These are phyloP conservation scores for Chlorella sp. DNA, from an alignment of 139 green algal species.

Conservation along the genomic window DNA sequence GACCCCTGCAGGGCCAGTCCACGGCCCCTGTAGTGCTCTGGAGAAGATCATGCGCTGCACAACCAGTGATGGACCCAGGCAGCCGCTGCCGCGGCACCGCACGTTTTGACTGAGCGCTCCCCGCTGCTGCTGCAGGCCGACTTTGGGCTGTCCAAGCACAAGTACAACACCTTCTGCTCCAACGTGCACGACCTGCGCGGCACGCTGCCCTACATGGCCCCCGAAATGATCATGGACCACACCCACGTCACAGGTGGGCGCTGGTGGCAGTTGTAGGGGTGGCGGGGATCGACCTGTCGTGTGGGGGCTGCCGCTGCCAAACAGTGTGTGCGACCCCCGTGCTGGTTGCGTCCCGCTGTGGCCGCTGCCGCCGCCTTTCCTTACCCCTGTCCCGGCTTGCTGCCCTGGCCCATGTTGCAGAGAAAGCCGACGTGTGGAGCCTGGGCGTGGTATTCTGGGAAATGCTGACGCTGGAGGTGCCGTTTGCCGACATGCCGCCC, in stretches of 20 bases:
- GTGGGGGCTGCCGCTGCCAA: no score
- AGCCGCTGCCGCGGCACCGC: no score
- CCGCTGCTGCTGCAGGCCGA: constrained; percentile 80
- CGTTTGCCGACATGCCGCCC: constrained; percentile 68
- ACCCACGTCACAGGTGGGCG: constrained; percentile 47
- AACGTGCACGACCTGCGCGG: constrained; percentile 64
- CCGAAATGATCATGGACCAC: constrained; percentile 68
- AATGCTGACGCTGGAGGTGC: constrained; percentile 61
- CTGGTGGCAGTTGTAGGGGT: not conserved
- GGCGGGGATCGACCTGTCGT: no score
- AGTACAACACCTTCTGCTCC: constrained; percentile 71
- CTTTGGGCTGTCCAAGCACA: constrained; percentile 89
- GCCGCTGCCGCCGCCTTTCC: not conserved
- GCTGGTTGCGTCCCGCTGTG: not conserved
- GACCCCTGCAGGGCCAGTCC: no score
- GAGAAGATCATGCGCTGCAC: no score
- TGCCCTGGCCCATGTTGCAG: not conserved
- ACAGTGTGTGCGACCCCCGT: no score
- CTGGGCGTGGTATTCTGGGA: constrained; percentile 75
- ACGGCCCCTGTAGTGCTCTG: no score
- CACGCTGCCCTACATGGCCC: constrained; percentile 71
- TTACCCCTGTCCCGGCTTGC: not conserved
- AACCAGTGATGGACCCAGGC: no score
- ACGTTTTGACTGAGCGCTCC: no score
- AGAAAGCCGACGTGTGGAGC: constrained; percentile 69